A percentile compares a stretch with the other conserved stretches of the same genome.
Evolutionary conservation across 2,329 filamentous ascomycete genomes (phyloP).

Genomic region (Trichoderma guizhouense): DNA sequence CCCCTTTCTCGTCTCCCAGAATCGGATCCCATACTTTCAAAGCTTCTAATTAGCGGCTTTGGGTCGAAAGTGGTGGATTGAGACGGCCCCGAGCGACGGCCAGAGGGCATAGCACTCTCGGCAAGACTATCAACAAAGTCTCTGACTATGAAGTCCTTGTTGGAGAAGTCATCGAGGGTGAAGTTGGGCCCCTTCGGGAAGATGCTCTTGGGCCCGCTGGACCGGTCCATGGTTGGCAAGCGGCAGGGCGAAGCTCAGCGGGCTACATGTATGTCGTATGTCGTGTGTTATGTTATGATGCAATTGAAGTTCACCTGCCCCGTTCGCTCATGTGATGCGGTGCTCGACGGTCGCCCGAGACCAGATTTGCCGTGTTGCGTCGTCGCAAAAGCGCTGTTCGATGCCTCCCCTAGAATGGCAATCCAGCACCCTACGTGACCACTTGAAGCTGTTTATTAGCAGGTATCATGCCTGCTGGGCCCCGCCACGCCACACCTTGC

Average conservation of each 20-base stretch:
- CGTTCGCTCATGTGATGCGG: neutral
- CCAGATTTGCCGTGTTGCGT: conserved; percentile 1
- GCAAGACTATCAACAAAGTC: conserved; percentile 95
- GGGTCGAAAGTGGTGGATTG: conserved; percentile 73
- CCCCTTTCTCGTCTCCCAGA: neutral
- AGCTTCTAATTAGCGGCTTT: conserved; percentile 92
- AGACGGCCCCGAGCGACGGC: conserved; percentile 70
- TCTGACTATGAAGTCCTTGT: conserved; percentile 93
- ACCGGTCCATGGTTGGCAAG: conserved; percentile 39
- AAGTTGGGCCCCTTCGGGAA: conserved; percentile 80
- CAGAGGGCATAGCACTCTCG: conserved; percentile 74
- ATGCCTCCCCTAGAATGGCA: neutral
- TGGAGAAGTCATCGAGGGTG: conserved; percentile 82
- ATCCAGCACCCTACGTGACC: neutral
- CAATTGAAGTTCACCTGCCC: neutral
- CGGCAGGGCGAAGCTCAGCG: conserved; percentile 19
- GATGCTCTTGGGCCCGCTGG: conserved; percentile 57
- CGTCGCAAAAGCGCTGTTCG: neutral
- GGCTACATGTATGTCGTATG: conserved; percentile 30
- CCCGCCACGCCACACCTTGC: conserved; percentile 15
- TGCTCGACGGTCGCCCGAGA: neutral
- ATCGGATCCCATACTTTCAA: conserved; percentile 60
- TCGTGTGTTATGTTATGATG: neutral
- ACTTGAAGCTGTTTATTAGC: neutral
- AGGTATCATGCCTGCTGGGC: conserved; percentile 4